Percentiles rank a stretch among this genome's conserved stretches.
These are phyloP conservation scores for Paragyromitra xinjiangensis DNA, from an alignment of 495 filamentous ascomycete species.

Conservation along the genomic window DNA sequence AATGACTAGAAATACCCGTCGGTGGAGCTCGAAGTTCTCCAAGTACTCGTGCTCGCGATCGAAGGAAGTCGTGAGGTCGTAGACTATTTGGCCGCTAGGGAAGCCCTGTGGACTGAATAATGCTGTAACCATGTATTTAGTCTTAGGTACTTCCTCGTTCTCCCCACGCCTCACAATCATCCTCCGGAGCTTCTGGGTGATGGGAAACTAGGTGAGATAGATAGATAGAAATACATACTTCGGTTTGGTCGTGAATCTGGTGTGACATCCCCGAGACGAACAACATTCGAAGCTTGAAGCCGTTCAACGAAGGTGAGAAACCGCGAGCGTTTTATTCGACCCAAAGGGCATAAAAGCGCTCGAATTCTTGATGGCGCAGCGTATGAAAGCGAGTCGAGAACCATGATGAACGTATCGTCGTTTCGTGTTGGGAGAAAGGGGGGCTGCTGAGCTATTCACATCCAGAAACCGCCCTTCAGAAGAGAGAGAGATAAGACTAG, in stretches of 20 bases:
- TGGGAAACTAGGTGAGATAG: neutral
- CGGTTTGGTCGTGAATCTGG: constrained; percentile 86
- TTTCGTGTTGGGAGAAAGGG: constrained; percentile 27
- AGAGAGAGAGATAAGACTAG: neutral
- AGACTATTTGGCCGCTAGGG: constrained; percentile 86
- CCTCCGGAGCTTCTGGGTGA: neutral
- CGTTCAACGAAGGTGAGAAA: constrained; percentile 81
- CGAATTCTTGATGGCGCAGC: constrained; percentile 87
- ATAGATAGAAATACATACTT: constrained; percentile 67
- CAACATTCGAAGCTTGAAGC: constrained; percentile 79
- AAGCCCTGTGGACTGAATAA: constrained; percentile 96
- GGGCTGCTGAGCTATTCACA: constrained; percentile 40
- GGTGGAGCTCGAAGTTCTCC: constrained; percentile 55
- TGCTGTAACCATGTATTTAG: constrained; percentile 64
- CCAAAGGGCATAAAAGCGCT: constrained; percentile 83
- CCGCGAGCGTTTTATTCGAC: constrained; percentile 80
- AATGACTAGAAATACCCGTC: constrained; percentile 55
- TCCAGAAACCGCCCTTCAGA: constrained; percentile 11
- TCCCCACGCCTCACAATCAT: neutral
- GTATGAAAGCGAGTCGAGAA: constrained; percentile 83
- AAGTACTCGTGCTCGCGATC: constrained; percentile 65
- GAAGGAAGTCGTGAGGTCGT: constrained; percentile 82
- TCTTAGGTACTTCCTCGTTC: neutral
- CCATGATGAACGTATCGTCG: constrained; percentile 65
- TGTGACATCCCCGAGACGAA: constrained; percentile 89